Conservation (phyloP, 1,284 basidiomycete genomes). For the Mycena sp. region DNA sequence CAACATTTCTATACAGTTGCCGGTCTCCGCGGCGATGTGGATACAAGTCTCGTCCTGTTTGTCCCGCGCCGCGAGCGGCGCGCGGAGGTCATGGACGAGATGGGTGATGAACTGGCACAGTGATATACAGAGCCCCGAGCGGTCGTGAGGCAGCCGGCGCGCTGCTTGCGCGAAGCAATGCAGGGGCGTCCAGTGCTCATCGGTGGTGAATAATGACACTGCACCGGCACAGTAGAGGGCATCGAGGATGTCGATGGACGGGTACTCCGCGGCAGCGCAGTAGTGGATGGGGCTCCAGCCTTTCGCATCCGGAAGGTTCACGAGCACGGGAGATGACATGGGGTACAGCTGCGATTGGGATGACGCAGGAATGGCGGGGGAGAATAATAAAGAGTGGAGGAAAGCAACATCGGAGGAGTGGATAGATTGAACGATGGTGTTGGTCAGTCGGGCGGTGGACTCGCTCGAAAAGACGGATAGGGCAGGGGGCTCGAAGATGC, state of each 20-base stretch:
- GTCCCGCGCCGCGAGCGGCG: constrained; percentile 75
- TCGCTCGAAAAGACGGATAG: constrained; percentile 49
- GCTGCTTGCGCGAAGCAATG: constrained; percentile 69
- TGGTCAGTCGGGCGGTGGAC: constrained; percentile 51
- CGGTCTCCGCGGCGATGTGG: constrained; percentile 93
- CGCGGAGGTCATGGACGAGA: constrained; percentile 71
- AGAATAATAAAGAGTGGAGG: constrained; percentile 66
- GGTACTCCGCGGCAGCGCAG: constrained; percentile 62
- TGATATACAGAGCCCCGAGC: constrained; percentile 47
- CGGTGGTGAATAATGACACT: constrained; percentile 72
- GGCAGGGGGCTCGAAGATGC: constrained; percentile 50
- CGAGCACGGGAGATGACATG: constrained; percentile 51
- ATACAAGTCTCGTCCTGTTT: constrained; percentile 91
- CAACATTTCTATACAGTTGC: constrained; percentile 73
- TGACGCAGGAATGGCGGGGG: constrained; percentile 42
- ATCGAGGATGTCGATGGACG: constrained; percentile 70
- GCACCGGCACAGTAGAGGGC: constrained; percentile 77
- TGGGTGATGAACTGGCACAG: constrained; percentile 70
- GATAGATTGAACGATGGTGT: constrained; percentile 63
- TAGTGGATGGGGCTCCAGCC: constrained; percentile 80
- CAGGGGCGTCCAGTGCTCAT: constrained; percentile 72
- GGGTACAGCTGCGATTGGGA: constrained; percentile 45
- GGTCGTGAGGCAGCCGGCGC: constrained; percentile 48
- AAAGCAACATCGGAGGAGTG: constrained; percentile 56
- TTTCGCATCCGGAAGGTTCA: constrained; percentile 68